Percentiles rank a stretch among this genome's conserved stretches.
Evolutionary conservation across 176 grass and related monocot species (phyloP).

Genomic region (Alloteropsis semialata): DNA sequence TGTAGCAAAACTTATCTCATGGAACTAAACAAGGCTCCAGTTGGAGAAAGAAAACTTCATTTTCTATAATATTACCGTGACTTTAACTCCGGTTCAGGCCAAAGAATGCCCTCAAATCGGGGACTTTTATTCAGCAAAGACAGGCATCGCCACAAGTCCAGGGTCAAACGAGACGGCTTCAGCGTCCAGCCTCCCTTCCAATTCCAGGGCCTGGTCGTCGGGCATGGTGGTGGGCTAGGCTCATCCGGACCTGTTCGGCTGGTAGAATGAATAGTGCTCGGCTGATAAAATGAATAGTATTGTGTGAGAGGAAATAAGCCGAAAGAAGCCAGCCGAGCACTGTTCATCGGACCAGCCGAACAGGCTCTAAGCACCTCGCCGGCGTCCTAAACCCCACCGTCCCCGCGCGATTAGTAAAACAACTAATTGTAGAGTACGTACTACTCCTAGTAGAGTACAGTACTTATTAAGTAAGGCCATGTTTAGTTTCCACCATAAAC

Average conservation of each 20-base stretch:
- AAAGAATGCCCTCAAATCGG: neutral
- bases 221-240: neutral
- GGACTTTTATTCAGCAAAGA: neutral
- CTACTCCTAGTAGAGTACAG: too few relatives aligned
- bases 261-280: too few relatives aligned
- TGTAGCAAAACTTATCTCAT: too few relatives aligned
- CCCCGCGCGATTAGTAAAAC: neutral
- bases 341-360: too few relatives aligned
- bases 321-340: too few relatives aligned
- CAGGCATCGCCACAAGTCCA: neutral
- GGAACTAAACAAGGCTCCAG: too few relatives aligned
- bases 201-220: neutral
- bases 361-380: neutral
- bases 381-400: neutral
- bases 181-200: neutral
- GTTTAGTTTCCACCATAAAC: too few relatives aligned
- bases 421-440: too few relatives aligned
- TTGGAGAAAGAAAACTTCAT: neutral
- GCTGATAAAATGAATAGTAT: too few relatives aligned
- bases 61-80: neutral
- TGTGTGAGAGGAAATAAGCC: too few relatives aligned
- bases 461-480: too few relatives aligned
- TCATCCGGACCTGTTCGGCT: neutral
- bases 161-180: constrained; percentile 35
- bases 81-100: neutral